phyloP scores from a whole-genome alignment of 495 filamentous ascomycete genomes.

The Recurvomyces mirabilis region DNA sequence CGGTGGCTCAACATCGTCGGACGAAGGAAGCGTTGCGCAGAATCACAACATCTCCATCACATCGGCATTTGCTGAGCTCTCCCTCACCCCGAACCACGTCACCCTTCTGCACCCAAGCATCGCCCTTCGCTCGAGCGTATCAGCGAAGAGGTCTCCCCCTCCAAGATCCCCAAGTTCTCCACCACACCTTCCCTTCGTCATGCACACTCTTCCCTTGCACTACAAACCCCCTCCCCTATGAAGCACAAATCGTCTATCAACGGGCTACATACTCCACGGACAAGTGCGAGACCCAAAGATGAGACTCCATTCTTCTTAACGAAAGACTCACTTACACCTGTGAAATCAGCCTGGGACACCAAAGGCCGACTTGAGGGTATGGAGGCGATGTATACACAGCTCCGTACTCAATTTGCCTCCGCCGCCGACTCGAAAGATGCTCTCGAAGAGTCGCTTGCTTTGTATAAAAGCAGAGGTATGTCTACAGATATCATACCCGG shows the following conservation, averaged over 20 bases:
- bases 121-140: constrained; percentile 16
- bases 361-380: constrained; percentile 54
- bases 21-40: too few relatives aligned
- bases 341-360: constrained; percentile 56
- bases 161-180: constrained; percentile 21
- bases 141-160: constrained; percentile 19
- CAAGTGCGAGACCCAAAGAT: constrained; percentile 24
- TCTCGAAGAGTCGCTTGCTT: constrained; percentile 55
- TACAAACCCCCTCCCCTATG: constrained; percentile 14
- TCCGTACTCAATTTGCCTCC: constrained; percentile 52
- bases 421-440: constrained; percentile 49
- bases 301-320: constrained; percentile 47
- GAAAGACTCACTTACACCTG: constrained; percentile 52
- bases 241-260: constrained; percentile 28
- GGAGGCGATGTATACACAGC: constrained; percentile 46
- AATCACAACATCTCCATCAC: constrained; percentile 15
- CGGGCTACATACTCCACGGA: constrained; percentile 21
- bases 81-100: constrained; percentile 21
- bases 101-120: constrained; percentile 9
- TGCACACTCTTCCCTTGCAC: constrained; percentile 13
- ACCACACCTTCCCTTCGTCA: constrained; percentile 20
- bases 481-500: too few relatives aligned
- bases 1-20: constrained; percentile 7
- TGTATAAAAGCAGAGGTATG: constrained; percentile 66
- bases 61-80: constrained; percentile 28